Conservation (phyloP, 225 moss, liverwort and hornwort species). For the Physcomitrellopsis africana region DNA sequence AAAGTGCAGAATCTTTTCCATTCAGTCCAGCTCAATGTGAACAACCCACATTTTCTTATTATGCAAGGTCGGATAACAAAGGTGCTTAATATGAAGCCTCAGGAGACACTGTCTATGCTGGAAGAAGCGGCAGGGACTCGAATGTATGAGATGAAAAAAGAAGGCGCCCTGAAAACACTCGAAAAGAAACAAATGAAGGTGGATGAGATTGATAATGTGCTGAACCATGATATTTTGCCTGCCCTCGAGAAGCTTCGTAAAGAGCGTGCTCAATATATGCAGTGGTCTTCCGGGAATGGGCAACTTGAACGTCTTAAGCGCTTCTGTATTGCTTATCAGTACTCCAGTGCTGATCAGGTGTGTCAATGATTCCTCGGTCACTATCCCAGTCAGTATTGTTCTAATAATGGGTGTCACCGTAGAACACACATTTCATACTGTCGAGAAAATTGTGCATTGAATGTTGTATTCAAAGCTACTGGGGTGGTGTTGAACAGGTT, state of each 20-base stretch:
- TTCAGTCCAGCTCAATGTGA: slow-evolving; percentile 96
- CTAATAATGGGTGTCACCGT: neutral
- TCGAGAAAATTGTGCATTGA: slow-evolving; percentile 10
- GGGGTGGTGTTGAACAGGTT: slow-evolving; percentile 59
- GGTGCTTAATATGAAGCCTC: slow-evolving; percentile 98
- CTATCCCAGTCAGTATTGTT: neutral
- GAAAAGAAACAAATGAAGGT: slow-evolving; percentile 94
- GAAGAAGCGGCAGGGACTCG: slow-evolving; percentile 98
- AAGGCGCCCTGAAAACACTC: slow-evolving; percentile 80
- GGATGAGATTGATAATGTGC: slow-evolving; percentile 87
- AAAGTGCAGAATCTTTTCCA: slow-evolving; percentile 98
- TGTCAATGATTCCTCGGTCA: slow-evolving; percentile 1
- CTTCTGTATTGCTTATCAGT: slow-evolving; percentile 89
- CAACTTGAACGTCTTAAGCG: slow-evolving; percentile 84
- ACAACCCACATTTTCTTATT: slow-evolving; percentile 95
- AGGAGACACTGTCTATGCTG: slow-evolving; percentile 94
- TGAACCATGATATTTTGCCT: slow-evolving; percentile 88
- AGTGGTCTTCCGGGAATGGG: slow-evolving; percentile 87
- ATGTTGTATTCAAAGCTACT: slow-evolving; percentile 16
- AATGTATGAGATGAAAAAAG: slow-evolving; percentile 98
- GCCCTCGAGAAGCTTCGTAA: slow-evolving; percentile 96
- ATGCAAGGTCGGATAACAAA: slow-evolving; percentile 99
- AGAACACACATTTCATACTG: neutral
- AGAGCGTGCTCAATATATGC: slow-evolving; percentile 89
- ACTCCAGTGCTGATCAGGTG: slow-evolving; percentile 72